phyloP scores from a whole-genome alignment of 1,139 yeast genomes.

The Ashbya aceris region DNA sequence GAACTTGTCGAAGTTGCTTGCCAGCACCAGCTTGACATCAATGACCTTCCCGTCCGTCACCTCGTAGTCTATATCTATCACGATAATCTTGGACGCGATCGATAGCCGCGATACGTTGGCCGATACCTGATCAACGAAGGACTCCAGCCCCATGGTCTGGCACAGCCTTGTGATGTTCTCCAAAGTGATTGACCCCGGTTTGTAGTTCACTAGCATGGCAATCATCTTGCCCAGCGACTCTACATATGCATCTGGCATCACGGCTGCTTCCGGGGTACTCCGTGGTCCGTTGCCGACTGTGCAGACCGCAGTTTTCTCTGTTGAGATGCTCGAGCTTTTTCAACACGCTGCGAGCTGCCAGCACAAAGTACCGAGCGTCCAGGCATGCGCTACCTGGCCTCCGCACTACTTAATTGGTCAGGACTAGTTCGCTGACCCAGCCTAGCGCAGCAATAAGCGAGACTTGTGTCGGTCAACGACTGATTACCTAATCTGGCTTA shows the following conservation, averaged over 20 bases:
- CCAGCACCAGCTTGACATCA: conserved; percentile 30
- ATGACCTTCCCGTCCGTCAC: conserved; percentile 20
- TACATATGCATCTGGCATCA: conserved; percentile 22
- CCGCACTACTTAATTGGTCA: no score
- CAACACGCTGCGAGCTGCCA: no score
- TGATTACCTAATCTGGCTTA: no score
- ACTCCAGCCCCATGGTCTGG: conserved; percentile 29
- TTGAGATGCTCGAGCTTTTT: no score
- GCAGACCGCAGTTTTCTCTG: no score
- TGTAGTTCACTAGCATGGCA: conserved; percentile 24
- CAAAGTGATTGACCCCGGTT: conserved; percentile 28
- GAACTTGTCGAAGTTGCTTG: conserved; percentile 30
- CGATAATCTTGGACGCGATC: conserved; percentile 31
- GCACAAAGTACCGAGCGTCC: no score
- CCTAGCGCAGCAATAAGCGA: no score
- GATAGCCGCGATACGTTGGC: conserved; percentile 24
- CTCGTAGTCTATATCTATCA: conserved; percentile 30
- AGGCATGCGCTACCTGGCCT: no score
- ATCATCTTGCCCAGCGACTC: conserved; percentile 25
- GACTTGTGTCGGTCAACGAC: no score
- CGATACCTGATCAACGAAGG: conserved; percentile 28
- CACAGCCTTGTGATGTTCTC: conserved; percentile 30
- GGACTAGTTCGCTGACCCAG: no score
- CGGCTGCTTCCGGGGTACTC: background rate
- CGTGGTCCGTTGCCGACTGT: no score